Evolutionary conservation across 108 stramenopile genomes (phyloP), one percentile per base, ranked within the genome.

Genomic region (Epithemia pelagica): DNA sequence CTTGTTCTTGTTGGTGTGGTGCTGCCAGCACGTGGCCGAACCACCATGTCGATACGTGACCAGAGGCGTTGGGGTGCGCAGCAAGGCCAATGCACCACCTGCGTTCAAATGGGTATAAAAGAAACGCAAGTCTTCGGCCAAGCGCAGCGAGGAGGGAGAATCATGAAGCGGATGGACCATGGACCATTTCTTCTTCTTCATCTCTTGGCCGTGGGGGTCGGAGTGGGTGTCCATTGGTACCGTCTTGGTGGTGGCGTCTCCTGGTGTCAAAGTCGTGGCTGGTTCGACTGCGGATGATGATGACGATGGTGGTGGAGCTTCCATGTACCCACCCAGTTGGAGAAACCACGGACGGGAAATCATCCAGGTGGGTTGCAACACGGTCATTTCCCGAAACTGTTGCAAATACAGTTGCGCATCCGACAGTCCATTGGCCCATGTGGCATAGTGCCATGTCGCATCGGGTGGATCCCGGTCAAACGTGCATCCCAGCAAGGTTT

Each of bases 341-440:
- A 80, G 63, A 64, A 86, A 96, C 64, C 83, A 68, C 2, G 63
- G 22, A 46, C 70, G 62, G 20, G 65, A 58, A 30, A 96, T 32
- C 63, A 84, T 86, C 95, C 95, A 96, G 0, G 95, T 94, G 29
- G 95, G 95, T 67, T 96, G 95, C 22, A 96, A 58, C 25, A 96
- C 61, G 28, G 95, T 93, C 20, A 92, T 76, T 69, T 96, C 95
- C 26, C 95, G 80, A 79, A 84, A 94, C 26, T 76, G 66, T 69
- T 96, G 91, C 58, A 93, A 60, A 62, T 73, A 67, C 31, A 96
- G 64, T 28, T 91, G 74, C 30, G 91, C 87, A 56, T 89, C 81
- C 2, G 78, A 30, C 8, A 96, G 73, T 23, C 67, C 52, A 74
- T 96, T 96, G 2, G 92, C 92, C 95, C 95, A 96, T 30, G 72